Percentiles rank a stretch among this genome's conserved stretches.
Evolutionary conservation across 495 filamentous ascomycete genomes (phyloP).

Genomic region (Amniculicola lignicola): DNA sequence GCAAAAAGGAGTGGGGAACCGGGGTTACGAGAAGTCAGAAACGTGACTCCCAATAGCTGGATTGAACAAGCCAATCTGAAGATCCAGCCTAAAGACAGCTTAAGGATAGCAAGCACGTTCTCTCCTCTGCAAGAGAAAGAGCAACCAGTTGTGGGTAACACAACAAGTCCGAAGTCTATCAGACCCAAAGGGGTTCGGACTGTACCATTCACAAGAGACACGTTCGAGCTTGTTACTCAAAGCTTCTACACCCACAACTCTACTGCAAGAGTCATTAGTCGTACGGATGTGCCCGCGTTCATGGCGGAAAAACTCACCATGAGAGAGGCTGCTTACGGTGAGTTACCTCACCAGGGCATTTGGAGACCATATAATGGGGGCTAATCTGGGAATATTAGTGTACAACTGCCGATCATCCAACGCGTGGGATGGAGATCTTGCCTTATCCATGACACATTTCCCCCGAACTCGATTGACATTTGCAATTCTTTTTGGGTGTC

Average conservation of each 20-base stretch:
- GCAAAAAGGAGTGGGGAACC: background rate
- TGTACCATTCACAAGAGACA: slow-evolving; percentile 3
- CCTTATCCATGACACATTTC: slow-evolving; percentile 38
- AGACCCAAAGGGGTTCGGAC: background rate
- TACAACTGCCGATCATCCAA: slow-evolving; percentile 37
- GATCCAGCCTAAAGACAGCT: background rate
- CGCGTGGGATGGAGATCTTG: slow-evolving; percentile 39
- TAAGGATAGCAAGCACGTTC: background rate
- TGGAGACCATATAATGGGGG: background rate
- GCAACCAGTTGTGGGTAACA: background rate
- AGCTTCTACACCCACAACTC: slow-evolving; percentile 5
- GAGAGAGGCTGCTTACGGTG: slow-evolving; percentile 3
- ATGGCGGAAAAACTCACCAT: background rate
- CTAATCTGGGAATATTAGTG: slow-evolving; percentile 18
- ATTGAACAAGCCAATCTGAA: background rate
- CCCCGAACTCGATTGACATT: slow-evolving; percentile 32
- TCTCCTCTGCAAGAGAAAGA: background rate
- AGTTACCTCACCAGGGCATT: background rate
- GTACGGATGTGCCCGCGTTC: slow-evolving; percentile 4
- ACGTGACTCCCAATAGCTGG: background rate
- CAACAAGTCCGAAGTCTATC: background rate
- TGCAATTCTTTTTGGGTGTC: slow-evolving; percentile 36
- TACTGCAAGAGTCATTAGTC: slow-evolving; percentile 5
- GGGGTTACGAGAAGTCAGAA: background rate
- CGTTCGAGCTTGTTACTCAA: background rate